Evolutionary conservation across 2,329 filamentous ascomycete species (phyloP).

Genomic region (Penicillium sp.): DNA sequence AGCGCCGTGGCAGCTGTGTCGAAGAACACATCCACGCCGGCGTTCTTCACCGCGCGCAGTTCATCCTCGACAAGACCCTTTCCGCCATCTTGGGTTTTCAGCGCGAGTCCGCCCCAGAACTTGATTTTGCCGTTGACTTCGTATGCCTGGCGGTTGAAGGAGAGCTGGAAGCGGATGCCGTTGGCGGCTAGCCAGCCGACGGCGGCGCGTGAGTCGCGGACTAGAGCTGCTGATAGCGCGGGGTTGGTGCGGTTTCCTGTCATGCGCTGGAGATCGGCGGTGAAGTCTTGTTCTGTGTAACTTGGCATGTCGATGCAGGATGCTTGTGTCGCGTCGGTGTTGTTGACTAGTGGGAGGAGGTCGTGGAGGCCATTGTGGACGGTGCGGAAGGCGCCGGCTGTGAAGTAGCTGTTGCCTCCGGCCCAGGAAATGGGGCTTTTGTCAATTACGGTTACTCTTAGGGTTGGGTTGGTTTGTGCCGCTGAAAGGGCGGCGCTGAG

Average conservation of each 20-base stretch:
- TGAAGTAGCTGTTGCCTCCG: slow-evolving; percentile 66
- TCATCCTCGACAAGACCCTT: slow-evolving; percentile 59
- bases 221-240: slow-evolving; percentile 49
- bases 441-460: slow-evolving; percentile 57
- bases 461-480: slow-evolving; percentile 41
- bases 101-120: slow-evolving; percentile 66
- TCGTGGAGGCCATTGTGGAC: slow-evolving; percentile 57
- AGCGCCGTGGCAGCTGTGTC: slow-evolving; percentile 20
- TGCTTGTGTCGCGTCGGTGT: slow-evolving; percentile 50
- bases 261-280: slow-evolving; percentile 57
- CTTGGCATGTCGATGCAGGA: slow-evolving; percentile 57
- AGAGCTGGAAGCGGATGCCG: slow-evolving; percentile 59
- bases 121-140: slow-evolving; percentile 60
- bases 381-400: slow-evolving; percentile 63
- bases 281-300: slow-evolving; percentile 58
- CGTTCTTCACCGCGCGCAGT: slow-evolving; percentile 42
- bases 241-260: slow-evolving; percentile 56
- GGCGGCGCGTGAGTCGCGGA: slow-evolving; percentile 53
- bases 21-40: slow-evolving; percentile 50
- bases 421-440: slow-evolving; percentile 60
- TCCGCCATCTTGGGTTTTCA: slow-evolving; percentile 60
- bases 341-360: slow-evolving; percentile 62
- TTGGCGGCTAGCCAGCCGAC: slow-evolving; percentile 58
- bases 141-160: slow-evolving; percentile 67
- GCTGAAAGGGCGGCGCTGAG: slow-evolving; percentile 61